A percentile compares a stretch with the other conserved stretches of the same genome.
phyloP scores from a whole-genome alignment of 2,329 filamentous ascomycete genomes.

The Xylaria digitata region DNA sequence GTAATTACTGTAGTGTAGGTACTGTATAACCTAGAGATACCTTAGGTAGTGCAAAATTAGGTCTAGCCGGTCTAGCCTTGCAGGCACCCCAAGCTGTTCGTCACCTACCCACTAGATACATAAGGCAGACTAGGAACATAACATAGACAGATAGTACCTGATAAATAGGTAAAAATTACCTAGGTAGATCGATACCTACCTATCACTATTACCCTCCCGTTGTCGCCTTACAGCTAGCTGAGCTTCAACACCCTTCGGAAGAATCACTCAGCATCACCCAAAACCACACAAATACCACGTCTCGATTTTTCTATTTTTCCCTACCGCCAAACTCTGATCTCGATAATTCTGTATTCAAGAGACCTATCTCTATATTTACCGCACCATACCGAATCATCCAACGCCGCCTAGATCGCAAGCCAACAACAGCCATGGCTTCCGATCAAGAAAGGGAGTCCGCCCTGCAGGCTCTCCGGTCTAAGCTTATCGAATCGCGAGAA shows the following conservation, averaged over 20 bases:
- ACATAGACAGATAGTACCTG: too few relatives aligned
- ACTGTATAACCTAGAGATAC: too few relatives aligned
- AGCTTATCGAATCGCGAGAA: conserved; percentile 93
- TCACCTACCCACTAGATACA: conserved; percentile 34
- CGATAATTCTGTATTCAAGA: neutral
- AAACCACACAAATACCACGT: conserved; percentile 1
- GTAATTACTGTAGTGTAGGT: too few relatives aligned
- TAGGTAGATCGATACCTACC: too few relatives aligned
- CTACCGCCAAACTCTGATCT: neutral
- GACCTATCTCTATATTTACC: neutral
- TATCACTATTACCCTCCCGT: too few relatives aligned
- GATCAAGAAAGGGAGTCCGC: conserved; percentile 74
- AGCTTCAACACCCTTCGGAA: conserved; percentile 5
- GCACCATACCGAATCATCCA: conserved; percentile 21
- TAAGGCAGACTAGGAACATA: too few relatives aligned
- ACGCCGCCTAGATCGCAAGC: conserved; percentile 24
- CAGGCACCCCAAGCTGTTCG: conserved; percentile 44
- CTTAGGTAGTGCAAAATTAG: conserved; percentile 23
- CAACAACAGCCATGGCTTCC: conserved; percentile 57
- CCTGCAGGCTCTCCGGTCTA: conserved; percentile 80
- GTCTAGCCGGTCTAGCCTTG: conserved; percentile 35
- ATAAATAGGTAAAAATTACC: too few relatives aligned
- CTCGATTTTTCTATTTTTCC: neutral
- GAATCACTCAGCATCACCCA: neutral
- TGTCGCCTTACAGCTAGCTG: conserved; percentile 17